phyloP scores from a whole-genome alignment of 768 basidiomycete species.

The Boletellus sp. region DNA sequence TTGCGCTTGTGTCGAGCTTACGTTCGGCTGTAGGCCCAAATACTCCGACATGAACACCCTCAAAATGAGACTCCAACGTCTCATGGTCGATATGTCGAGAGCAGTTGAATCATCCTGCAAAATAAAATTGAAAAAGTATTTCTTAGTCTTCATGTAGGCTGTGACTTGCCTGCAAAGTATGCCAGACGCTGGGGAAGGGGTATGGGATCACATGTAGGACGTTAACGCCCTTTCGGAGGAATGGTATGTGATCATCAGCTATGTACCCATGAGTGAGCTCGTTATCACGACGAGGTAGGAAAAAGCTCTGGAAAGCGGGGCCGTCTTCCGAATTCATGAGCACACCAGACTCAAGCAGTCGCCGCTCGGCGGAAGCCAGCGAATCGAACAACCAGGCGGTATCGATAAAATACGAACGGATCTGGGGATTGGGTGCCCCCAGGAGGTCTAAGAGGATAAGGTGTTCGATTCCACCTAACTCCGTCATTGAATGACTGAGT shows the following conservation, averaged over 20 bases:
- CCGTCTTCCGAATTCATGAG: slow-evolving; percentile 48
- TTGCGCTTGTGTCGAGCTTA: slow-evolving; percentile 27
- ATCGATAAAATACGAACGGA: slow-evolving; percentile 78
- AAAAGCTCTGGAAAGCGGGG: slow-evolving; percentile 59
- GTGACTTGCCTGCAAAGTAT: slow-evolving; percentile 60
- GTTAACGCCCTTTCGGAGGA: slow-evolving; percentile 77
- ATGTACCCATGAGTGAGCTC: slow-evolving; percentile 54
- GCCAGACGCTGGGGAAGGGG: slow-evolving; percentile 91
- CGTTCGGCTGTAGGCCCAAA: slow-evolving; percentile 59
- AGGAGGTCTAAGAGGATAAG: slow-evolving; percentile 91
- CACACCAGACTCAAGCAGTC: slow-evolving; percentile 62
- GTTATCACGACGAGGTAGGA: slow-evolving; percentile 44
- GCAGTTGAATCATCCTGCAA: slow-evolving; percentile 84
- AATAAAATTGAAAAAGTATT: slow-evolving; percentile 1
- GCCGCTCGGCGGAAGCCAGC: slow-evolving; percentile 65
- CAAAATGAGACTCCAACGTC: slow-evolving; percentile 85
- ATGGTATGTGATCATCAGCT: slow-evolving; percentile 93
- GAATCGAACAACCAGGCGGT: slow-evolving; percentile 93
- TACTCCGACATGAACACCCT: slow-evolving; percentile 91
- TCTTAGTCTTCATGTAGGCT: neutral
- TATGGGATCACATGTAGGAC: slow-evolving; percentile 86
- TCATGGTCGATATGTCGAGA: slow-evolving; percentile 79
- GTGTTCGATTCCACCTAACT: slow-evolving; percentile 80
- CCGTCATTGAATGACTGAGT: slow-evolving; percentile 50
- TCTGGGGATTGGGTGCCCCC: slow-evolving; percentile 68